These are phyloP conservation scores for Kodamaea hsintzibuensis DNA, from an alignment of 805 yeast genomes.

Conservation along the genomic window DNA sequence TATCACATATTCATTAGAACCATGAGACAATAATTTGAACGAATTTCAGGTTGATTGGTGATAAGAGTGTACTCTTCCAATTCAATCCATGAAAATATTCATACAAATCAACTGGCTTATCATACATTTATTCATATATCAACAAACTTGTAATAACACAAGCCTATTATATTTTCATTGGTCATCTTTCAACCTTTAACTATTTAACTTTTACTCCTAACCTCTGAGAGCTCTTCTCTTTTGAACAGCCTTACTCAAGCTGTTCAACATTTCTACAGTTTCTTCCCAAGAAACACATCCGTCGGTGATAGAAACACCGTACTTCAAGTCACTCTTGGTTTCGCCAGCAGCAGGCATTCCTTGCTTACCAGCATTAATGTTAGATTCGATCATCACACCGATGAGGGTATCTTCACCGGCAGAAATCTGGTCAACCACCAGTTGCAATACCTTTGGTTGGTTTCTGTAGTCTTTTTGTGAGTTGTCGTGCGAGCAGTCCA, in stretches of 20 bases:
- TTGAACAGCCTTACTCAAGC: slow-evolving; percentile 80
- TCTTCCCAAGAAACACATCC: slow-evolving; percentile 94
- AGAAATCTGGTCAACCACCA: slow-evolving; percentile 79
- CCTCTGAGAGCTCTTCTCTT: slow-evolving; percentile 58
- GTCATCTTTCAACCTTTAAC: background rate
- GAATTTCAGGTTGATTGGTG: too few species aligned
- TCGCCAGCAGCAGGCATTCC: slow-evolving; percentile 59
- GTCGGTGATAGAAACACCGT: slow-evolving; percentile 97
- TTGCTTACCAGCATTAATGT: slow-evolving; percentile 91
- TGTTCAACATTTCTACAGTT: slow-evolving; percentile 77
- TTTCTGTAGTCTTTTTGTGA: slow-evolving; percentile 91
- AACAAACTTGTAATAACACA: background rate
- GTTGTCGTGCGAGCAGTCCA: slow-evolving; percentile 98
- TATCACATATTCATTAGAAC: too few species aligned
- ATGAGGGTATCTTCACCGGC: slow-evolving; percentile 78
- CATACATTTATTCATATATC: too few species aligned
- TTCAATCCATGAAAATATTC: too few species aligned
- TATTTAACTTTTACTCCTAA: background rate
- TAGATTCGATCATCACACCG: slow-evolving; percentile 95
- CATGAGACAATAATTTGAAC: too few species aligned
- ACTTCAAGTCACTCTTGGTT: slow-evolving; percentile 62
- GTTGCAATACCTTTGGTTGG: slow-evolving; percentile 89
- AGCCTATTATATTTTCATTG: background rate
- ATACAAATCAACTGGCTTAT: too few species aligned
- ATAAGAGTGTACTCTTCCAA: too few species aligned